A percentile compares a stretch with the other conserved stretches of the same genome.
These are phyloP conservation scores for Plectosphaerella cucumerina DNA, from an alignment of 2,329 filamentous ascomycete genomes.

Conservation along the genomic window DNA sequence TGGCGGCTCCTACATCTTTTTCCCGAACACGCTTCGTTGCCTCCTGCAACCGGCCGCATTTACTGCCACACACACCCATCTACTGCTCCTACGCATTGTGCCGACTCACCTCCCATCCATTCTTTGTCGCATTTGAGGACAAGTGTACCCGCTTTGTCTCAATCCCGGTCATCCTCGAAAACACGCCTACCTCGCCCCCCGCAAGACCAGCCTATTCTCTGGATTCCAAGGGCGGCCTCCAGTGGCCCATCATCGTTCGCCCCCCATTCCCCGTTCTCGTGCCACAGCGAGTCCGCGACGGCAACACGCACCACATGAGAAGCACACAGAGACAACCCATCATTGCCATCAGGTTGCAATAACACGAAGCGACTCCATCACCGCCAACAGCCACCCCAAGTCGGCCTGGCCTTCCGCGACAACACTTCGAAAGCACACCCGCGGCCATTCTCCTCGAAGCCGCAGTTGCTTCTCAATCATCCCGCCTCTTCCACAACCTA, in stretches of 20 bases:
- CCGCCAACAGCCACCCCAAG: background rate
- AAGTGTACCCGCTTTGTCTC: background rate
- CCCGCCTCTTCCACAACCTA: background rate
- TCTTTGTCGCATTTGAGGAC: conserved; percentile 1
- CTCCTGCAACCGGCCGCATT: background rate
- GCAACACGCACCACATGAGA: too few species aligned
- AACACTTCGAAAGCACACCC: too few species aligned
- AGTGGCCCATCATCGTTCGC: too few species aligned
- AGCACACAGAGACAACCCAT: too few species aligned
- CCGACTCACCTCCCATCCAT: conserved; percentile 13
- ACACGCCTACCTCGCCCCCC: too few species aligned
- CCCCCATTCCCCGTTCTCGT: too few species aligned
- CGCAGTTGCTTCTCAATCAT: background rate
- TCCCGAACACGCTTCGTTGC: too few species aligned
- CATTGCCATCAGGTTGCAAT: background rate
- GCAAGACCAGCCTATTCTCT: too few species aligned
- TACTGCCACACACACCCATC: background rate
- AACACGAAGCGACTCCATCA: background rate
- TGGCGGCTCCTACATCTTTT: too few species aligned
- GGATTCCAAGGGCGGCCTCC: too few species aligned
- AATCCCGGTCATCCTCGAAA: background rate
- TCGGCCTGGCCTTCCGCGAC: background rate
- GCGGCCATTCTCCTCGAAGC: background rate
- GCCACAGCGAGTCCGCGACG: too few species aligned
- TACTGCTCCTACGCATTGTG: conserved; percentile 8